Percentiles rank a stretch among this genome's conserved stretches.
Conservation (phyloP, 2,329 filamentous ascomycete species). For the Canariomyces notabilis region DNA sequence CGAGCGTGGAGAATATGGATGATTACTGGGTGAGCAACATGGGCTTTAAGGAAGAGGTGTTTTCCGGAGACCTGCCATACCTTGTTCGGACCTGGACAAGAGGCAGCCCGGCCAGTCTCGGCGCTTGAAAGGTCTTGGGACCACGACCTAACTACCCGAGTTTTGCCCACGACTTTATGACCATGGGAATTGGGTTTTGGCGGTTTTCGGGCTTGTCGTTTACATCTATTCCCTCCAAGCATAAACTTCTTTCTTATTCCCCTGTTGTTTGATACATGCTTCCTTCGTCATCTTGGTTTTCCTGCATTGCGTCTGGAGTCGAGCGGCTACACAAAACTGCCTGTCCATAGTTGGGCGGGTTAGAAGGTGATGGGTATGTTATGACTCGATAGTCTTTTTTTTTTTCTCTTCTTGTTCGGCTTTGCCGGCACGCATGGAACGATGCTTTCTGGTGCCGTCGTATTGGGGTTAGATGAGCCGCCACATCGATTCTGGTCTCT, state of each 20-base stretch:
- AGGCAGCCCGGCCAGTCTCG: slow-evolving; percentile 9
- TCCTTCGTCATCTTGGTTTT: slow-evolving; percentile 13
- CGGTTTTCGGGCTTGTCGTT: slow-evolving; percentile 6
- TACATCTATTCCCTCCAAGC: not conserved
- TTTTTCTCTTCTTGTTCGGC: slow-evolving; percentile 4
- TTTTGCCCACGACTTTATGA: slow-evolving; percentile 25
- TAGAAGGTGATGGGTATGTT: slow-evolving; percentile 9
- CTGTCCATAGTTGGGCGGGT: slow-evolving; percentile 6
- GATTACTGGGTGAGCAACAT: slow-evolving; percentile 26
- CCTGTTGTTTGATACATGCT: slow-evolving; percentile 10
- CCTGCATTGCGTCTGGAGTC: slow-evolving; percentile 29
- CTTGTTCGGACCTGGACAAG: slow-evolving; percentile 24
- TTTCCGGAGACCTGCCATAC: slow-evolving; percentile 25
- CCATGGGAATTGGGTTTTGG: slow-evolving; percentile 7
- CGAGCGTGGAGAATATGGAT: slow-evolving; percentile 17
- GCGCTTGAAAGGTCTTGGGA: slow-evolving; percentile 5
- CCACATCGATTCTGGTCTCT: too few species aligned
- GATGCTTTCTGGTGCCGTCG: too few species aligned
- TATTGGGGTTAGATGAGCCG: too few species aligned
- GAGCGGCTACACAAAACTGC: slow-evolving; percentile 24
- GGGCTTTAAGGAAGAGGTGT: slow-evolving; percentile 29
- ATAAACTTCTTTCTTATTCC: slow-evolving; percentile 2
- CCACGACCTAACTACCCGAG: not conserved
- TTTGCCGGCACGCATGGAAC: not conserved
- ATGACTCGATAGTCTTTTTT: slow-evolving; percentile 8